Evolutionary conservation across 75 land plant genomes (phyloP).

Genomic region (Adiantum capillusveneris): DNA sequence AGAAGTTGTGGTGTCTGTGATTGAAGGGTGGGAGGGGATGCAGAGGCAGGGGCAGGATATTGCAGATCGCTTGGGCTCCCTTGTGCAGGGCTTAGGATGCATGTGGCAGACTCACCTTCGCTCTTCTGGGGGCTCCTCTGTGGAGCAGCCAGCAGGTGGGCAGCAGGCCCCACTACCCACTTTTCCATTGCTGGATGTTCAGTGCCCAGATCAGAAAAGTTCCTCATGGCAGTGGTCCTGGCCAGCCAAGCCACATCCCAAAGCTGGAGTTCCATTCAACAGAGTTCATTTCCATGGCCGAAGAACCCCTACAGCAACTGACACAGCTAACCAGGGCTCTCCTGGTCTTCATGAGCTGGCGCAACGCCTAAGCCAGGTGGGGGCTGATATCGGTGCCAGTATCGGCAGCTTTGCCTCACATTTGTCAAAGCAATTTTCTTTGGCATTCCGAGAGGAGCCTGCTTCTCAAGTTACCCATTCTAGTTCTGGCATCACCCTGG

Average conservation of each 20-base stretch:
- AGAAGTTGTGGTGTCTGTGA: too few species aligned
- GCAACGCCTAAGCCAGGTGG: constrained; percentile 59
- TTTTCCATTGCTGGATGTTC: too few species aligned
- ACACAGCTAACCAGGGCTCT: too few species aligned
- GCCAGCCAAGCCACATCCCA: constrained; percentile 13
- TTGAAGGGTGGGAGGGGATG: constrained; percentile 47
- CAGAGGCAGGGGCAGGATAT: constrained; percentile 91
- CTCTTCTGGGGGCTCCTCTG: too few species aligned
- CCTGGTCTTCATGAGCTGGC: constrained; percentile 42
- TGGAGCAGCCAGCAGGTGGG: too few species aligned
- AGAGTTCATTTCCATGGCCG: not conserved
- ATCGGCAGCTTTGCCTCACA: constrained; percentile 65
- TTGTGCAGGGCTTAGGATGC: constrained; percentile 62
- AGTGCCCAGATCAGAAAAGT: constrained; percentile 5
- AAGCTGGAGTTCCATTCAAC: constrained; percentile 3
- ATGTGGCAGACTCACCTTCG: constrained; percentile 55
- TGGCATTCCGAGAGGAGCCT: constrained; percentile 29
- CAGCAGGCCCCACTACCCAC: too few species aligned
- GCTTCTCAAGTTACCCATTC: too few species aligned
- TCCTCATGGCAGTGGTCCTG: constrained; percentile 11
- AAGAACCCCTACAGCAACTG: not conserved
- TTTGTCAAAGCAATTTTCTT: constrained; percentile 41
- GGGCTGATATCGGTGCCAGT: constrained; percentile 60
- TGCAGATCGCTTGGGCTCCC: constrained; percentile 45
- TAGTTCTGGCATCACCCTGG: too few species aligned